Evolutionary conservation across 306 rosid genomes (phyloP), one percentile per base, ranked within the genome.

Genomic region (Lablab purpureus): DNA sequence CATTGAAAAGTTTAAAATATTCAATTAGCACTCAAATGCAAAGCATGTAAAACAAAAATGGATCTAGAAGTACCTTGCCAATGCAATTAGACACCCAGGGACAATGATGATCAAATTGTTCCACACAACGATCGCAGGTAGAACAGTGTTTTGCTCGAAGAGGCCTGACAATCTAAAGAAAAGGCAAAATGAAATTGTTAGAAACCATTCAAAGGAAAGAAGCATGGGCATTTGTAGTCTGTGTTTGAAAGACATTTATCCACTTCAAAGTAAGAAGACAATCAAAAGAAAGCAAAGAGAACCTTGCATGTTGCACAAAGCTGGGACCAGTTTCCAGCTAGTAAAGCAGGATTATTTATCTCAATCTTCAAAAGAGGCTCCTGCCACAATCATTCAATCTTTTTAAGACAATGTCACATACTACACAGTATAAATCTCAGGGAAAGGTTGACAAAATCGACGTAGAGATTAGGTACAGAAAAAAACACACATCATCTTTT

Each of bases 61-160:
- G 32, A 83, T 76, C 32, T 69, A 66, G 50, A 47, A 46, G 68
- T 81, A 95, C 99, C 99, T 95, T 95, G 88, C 99, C 99, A 45
- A 95, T 91, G 87, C 99, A 96, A 88, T 96, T 96, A 82, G 99
- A 96, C 68, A 96, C 99, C 99, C 99, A 96, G 18, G 99, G 99
- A 84, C 99, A 96, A 82, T 96, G 99, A 84, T 93, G 99, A 75
- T 96, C 99, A 83, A 96, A 96, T 80, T 96, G 99, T 78, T 96
- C 99, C 72, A 96, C 96, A 81, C 99, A 96, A 63, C 94, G 96
- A 83, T 93, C 86, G 71, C 99, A 96, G 22, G 93, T 90, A 71
- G 98, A 91, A 82, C 99, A 96, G 73, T 96, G 99, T 88, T 96
- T 96, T 55, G 99, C 99, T 34, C 99, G 99, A 76, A 91, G 98